Evolutionary conservation across 2,329 filamentous ascomycete genomes (phyloP).

Genomic region (Nemania diffusa): DNA sequence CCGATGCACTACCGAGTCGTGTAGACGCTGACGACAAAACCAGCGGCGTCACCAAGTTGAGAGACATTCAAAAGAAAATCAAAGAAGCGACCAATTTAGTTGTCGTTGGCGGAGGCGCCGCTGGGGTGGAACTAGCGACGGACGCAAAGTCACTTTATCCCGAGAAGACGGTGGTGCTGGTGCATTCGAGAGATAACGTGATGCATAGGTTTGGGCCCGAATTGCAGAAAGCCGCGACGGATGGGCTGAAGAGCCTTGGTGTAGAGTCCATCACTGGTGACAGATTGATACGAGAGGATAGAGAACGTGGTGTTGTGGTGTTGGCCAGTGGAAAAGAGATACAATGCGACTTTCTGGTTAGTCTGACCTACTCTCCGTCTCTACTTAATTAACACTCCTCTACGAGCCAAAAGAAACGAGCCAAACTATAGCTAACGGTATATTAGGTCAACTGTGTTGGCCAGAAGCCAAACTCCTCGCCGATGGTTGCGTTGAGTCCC

Average conservation of each 20-base stretch:
- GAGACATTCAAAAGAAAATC: constrained; percentile 59
- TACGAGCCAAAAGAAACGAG: neutral
- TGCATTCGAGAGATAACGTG: constrained; percentile 65
- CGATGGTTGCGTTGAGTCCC: constrained; percentile 59
- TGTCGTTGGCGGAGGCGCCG: constrained; percentile 68
- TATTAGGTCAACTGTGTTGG: constrained; percentile 68
- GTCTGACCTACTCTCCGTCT: constrained; percentile 34
- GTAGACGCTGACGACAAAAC: constrained; percentile 56
- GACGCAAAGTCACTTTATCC: constrained; percentile 68
- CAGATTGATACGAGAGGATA: constrained; percentile 54
- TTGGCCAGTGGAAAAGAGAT: constrained; percentile 58
- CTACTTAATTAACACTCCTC: no score
- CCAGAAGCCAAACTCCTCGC: constrained; percentile 64
- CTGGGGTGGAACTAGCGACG: constrained; percentile 69
- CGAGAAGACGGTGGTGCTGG: constrained; percentile 64
- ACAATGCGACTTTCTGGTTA: constrained; percentile 62
- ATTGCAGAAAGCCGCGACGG: constrained; percentile 53
- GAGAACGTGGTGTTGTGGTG: constrained; percentile 53
- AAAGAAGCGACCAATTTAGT: constrained; percentile 56
- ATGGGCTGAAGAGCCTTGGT: constrained; percentile 58
- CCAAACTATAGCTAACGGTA: constrained; percentile 16
- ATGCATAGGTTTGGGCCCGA: constrained; percentile 63
- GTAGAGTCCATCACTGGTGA: constrained; percentile 64
- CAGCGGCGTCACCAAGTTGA: constrained; percentile 56
- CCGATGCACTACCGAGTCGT: constrained; percentile 58